Base-by-base conservation (phyloP, 345 rosid genomes). In the Salix caprea region DNA sequence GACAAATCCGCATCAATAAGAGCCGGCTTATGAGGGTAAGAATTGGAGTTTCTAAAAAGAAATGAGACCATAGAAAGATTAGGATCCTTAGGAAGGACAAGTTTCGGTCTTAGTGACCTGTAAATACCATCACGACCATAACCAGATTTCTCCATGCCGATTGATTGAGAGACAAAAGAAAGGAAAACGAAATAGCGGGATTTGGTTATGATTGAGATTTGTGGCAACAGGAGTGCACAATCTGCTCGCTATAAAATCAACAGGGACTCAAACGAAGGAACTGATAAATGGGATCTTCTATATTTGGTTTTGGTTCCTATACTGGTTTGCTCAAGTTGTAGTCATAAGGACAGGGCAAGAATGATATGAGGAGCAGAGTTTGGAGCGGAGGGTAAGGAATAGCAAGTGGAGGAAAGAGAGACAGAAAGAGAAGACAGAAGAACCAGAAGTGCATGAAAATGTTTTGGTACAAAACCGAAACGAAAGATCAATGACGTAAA, bases 121-220 rank as follows among this genome's bases (percentile, higher is more conserved):
- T 81, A 91, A 21, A 91, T 82, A 1, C 93, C 92, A 78, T 93
- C 97, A 70, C 93, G 84, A 69, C 96, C 93, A n/a, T 87, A 93
- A 66, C 96, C 91, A 77, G 96, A 93, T 86, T 75, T 93, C 85
- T 91, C 97, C 97, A 93, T 1, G 26, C n/a, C 36, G 26, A 58
- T 54, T 19, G 60, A 6, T 54, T 54, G 11, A 54, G 60, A 54
- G 10, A 54, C 23, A 54, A 18, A 2, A 44, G 50, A 7, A 19
- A 54, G 60, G 60, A 21, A 54, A 19, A 6, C 2, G 3, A 19
- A 54, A 19, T 18, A 21, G 23, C 21, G 60, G 24, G 23, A 19
- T 54, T 7, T 18, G 60, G 9, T 54, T 54, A 7, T 54, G 60
- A 18, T 6, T 7, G 60, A 21, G 1, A 54, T 6, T 21, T 19